phyloP scores from a whole-genome alignment of 768 basidiomycete species.

The Harrya chromipes region DNA sequence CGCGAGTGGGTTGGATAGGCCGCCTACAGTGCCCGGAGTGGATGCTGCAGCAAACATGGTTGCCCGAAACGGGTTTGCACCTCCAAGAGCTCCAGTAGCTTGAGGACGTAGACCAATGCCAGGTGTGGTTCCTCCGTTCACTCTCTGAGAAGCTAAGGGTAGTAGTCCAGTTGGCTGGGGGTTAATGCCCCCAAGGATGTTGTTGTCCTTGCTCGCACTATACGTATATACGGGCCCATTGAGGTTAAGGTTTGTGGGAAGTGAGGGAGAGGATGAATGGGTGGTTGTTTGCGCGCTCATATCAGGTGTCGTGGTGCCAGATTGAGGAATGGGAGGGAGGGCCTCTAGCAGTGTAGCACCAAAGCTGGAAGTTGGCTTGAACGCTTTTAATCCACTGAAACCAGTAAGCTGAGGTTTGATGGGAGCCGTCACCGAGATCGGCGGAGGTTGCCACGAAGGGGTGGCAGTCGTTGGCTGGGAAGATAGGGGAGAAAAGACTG shows the following conservation, averaged over 20 bases:
- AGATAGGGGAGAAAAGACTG: slow-evolving; percentile 44
- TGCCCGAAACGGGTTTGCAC: slow-evolving; percentile 63
- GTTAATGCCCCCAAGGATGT: slow-evolving; percentile 28
- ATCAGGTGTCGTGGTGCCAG: slow-evolving; percentile 47
- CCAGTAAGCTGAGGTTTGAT: slow-evolving; percentile 48
- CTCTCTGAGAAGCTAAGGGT: slow-evolving; percentile 4
- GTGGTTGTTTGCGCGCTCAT: slow-evolving; percentile 9
- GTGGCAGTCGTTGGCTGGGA: slow-evolving; percentile 52
- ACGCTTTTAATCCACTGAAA: slow-evolving; percentile 66
- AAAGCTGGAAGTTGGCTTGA: slow-evolving; percentile 80
- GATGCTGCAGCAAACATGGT: slow-evolving; percentile 49
- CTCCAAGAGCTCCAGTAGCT: slow-evolving; percentile 50
- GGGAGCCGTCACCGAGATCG: slow-evolving; percentile 29
- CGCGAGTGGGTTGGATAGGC: slow-evolving; percentile 7
- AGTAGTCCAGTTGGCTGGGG: slow-evolving; percentile 34
- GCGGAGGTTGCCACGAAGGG: slow-evolving; percentile 30
- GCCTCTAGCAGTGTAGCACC: slow-evolving; percentile 72
- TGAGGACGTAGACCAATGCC: slow-evolving; percentile 56
- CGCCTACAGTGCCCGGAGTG: slow-evolving; percentile 6
- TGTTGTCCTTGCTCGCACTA: slow-evolving; percentile 16
- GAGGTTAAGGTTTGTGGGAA: slow-evolving; percentile 17
- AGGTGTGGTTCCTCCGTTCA: slow-evolving; percentile 27
- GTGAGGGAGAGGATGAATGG: slow-evolving; percentile 23
- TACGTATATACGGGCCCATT: slow-evolving; percentile 10
- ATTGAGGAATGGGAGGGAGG: slow-evolving; percentile 70